Evolutionary conservation across 1,139 yeast species (phyloP).

Genomic region (Petasospora fabianii): DNA sequence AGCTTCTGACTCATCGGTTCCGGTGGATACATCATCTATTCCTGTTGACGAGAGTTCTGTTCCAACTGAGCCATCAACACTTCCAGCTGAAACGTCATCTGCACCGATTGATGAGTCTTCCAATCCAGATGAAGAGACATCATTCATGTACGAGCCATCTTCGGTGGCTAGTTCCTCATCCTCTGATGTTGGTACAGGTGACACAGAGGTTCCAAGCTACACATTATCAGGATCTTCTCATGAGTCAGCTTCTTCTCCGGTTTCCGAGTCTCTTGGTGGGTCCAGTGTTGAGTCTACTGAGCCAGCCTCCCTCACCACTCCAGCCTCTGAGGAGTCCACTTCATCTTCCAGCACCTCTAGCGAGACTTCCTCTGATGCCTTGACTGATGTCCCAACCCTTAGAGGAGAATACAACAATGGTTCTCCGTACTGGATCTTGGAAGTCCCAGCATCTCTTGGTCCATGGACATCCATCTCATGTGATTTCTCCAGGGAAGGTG

Average conservation of each 20-base stretch:
- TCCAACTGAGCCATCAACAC: background rate
- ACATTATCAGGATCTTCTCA: background rate
- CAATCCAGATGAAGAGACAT: background rate
- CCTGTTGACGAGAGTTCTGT: too few species aligned
- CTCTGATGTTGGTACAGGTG: background rate
- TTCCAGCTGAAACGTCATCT: background rate
- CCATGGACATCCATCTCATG: constrained; percentile 7
- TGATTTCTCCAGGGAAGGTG: background rate
- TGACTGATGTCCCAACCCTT: constrained; percentile 6
- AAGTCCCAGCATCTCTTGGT: constrained; percentile 6
- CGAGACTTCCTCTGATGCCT: background rate
- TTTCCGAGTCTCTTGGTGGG: background rate
- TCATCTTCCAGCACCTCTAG: constrained; percentile 3
- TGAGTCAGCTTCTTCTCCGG: background rate
- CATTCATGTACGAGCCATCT: background rate
- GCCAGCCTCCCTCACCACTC: background rate
- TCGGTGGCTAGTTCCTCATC: background rate
- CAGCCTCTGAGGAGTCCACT: too few species aligned
- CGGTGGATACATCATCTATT: background rate
- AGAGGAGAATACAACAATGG: constrained; percentile 4
- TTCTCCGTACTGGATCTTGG: constrained; percentile 4
- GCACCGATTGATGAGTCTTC: background rate
- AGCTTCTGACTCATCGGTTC: too few species aligned
- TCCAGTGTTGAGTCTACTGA: background rate
- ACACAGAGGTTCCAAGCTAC: background rate